Conservation (phyloP, 2,329 filamentous ascomycete genomes). For the Microdochium bolleyi region DNA sequence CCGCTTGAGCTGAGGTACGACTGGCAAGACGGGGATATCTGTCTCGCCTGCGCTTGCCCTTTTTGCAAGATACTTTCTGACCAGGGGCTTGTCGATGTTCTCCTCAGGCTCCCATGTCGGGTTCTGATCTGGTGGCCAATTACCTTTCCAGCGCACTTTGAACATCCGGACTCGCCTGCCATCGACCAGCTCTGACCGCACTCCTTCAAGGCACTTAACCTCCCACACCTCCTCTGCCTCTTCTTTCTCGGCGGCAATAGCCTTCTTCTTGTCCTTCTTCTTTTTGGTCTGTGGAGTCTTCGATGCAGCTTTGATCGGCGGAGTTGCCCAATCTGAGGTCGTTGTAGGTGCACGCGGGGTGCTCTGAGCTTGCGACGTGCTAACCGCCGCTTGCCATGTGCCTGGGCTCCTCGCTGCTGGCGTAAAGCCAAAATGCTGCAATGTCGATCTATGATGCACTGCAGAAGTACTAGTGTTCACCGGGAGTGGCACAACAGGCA, state of each 20-base stretch:
- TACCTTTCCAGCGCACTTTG: constrained; percentile 46
- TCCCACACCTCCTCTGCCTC: constrained; percentile 25
- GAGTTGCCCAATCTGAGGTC: background rate
- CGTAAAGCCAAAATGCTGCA: constrained; percentile 13
- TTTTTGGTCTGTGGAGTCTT: constrained; percentile 3
- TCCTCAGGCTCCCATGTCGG: constrained; percentile 50
- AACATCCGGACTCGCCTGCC: constrained; percentile 32
- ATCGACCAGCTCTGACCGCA: constrained; percentile 27
- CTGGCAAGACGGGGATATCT: constrained; percentile 4
- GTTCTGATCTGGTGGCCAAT: constrained; percentile 48
- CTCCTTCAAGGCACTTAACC: constrained; percentile 35
- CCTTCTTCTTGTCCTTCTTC: constrained; percentile 9
- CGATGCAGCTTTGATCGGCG: constrained; percentile 1
- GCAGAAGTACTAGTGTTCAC: background rate
- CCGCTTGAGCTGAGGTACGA: constrained; percentile 7
- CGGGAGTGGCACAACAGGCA: background rate
- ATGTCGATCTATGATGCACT: background rate
- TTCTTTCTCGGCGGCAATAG: constrained; percentile 14
- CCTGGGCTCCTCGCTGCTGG: constrained; percentile 13
- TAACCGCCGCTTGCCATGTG: background rate
- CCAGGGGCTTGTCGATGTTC: constrained; percentile 34
- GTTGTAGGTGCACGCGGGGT: background rate
- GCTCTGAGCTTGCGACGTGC: background rate
- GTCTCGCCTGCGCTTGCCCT: constrained; percentile 13
- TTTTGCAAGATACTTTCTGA: constrained; percentile 30